Base-by-base conservation (phyloP, 78 protist species). In the Corallochytrium limacisporum region DNA sequence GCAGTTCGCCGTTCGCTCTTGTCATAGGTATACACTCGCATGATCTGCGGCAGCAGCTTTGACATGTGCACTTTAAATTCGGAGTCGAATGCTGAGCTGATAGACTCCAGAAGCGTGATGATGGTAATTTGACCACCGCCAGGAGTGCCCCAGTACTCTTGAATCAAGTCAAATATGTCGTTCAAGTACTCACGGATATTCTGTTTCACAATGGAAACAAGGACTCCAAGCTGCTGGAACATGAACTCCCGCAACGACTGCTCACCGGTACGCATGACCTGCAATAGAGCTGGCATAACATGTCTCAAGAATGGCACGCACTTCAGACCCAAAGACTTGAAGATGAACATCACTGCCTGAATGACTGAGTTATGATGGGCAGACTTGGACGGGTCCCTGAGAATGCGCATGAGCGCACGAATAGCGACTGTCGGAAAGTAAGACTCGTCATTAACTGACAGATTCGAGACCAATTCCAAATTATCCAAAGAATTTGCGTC, bases 381-480 rank as follows among this genome's bases (percentile, higher is more conserved):
- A 1, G 51, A 5, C 33, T 87, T 76, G n/a, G 85, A 62, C 44
- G 91, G 83, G 57, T 91, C 93, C 16, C 69, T 32, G 16, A 90
- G 53, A 12, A 92, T 86, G 35, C 71, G 57, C 86, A 87, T 66
- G 26, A 86, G 60, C 5, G 95, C 87, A 10, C 66, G 35, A 1
- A 88, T 68, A 5, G 85, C 90, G 32, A 88, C 90, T 0, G 87
- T 74, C 43, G 91, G 87, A 79, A 80, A 83, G 75, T 83, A 93
- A 56, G 84, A 88, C 49, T 84, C 90, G 32, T 47, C 42, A 9
- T n/a, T n/a, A n/a, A n/a, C n/a, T n/a, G n/a, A n/a, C n/a, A 8
- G 46, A 40, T 40, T 8, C 46, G 49, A 44, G 18, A 44, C 18
- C 18, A 44, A 18, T 18, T 44, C 18, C 49, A 20, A 20, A 20